A percentile compares a stretch with the other conserved stretches of the same genome.
Evolutionary conservation across 345 rosid genomes (phyloP).

Genomic region (Lenwebbia sp.): DNA sequence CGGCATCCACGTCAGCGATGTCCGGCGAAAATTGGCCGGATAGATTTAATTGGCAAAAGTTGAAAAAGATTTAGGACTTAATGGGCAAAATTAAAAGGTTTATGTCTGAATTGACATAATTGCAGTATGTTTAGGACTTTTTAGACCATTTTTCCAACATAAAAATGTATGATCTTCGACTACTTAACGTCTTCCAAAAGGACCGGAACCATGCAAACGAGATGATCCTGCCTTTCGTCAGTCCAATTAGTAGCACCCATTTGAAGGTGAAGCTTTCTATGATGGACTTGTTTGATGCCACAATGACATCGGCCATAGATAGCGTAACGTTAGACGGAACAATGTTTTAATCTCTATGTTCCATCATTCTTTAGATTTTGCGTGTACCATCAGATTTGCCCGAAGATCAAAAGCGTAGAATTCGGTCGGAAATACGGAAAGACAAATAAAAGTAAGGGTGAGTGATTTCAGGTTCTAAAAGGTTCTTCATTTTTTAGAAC

Average conservation of each 20-base stretch:
- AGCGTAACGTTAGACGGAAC: background rate
- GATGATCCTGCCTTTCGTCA: background rate
- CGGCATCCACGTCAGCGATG: no score
- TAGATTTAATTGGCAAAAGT: no score
- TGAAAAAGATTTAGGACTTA: no score
- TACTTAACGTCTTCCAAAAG: no score
- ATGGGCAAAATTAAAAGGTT: no score
- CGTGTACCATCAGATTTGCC: background rate
- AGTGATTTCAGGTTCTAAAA: no score
- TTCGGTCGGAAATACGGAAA: background rate
- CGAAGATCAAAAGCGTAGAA: background rate
- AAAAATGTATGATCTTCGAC: background rate
- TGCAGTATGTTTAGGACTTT: no score
- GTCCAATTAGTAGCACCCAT: background rate
- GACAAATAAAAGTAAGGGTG: no score
- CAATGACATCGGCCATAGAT: background rate
- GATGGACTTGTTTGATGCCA: background rate
- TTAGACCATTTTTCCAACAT: background rate
- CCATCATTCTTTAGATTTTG: background rate
- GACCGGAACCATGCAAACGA: background rate
- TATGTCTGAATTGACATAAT: no score
- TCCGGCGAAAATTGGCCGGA: no score
- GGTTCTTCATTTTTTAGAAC: no score
- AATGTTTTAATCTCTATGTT: background rate
- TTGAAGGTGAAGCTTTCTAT: background rate